Conservation (phyloP, 2,329 filamentous ascomycete genomes). For the Fusarium chlamydosporum region DNA sequence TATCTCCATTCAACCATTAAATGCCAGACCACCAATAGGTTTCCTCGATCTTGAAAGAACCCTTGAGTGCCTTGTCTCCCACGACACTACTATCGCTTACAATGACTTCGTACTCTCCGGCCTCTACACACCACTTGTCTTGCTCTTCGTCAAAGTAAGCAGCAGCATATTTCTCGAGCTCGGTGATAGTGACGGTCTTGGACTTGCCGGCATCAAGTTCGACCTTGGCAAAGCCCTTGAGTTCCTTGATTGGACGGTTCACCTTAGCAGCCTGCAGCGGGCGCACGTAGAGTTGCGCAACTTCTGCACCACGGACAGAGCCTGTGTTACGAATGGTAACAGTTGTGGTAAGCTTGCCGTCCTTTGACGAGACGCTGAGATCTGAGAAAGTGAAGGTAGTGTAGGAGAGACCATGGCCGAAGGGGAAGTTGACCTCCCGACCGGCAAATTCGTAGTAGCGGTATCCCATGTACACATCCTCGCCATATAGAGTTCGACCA, state of each 20-base stretch:
- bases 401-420: slow-evolving; percentile 85
- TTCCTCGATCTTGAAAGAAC: slow-evolving; percentile 69
- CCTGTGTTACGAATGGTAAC: slow-evolving; percentile 74
- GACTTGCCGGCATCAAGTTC: slow-evolving; percentile 71
- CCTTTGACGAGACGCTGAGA: slow-evolving; percentile 61
- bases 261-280: slow-evolving; percentile 67
- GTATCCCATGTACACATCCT: slow-evolving; percentile 86
- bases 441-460: slow-evolving; percentile 82
- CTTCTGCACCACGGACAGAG: slow-evolving; percentile 64
- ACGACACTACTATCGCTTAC: slow-evolving; percentile 70
- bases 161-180: slow-evolving; percentile 74
- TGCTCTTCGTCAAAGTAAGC: slow-evolving; percentile 80
- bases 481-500: slow-evolving; percentile 80
- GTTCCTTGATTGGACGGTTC: slow-evolving; percentile 71
- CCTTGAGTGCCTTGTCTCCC: slow-evolving; percentile 64
- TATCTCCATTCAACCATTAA: not conserved
- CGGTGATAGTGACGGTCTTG: slow-evolving; percentile 68
- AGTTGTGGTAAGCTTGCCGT: slow-evolving; percentile 64
- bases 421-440: slow-evolving; percentile 77
- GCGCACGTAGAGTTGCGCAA: slow-evolving; percentile 71
- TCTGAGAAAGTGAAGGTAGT: slow-evolving; percentile 74
- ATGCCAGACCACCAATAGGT: slow-evolving; percentile 78
- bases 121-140: slow-evolving; percentile 75
- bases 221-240: slow-evolving; percentile 77
- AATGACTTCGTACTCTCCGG: slow-evolving; percentile 74